Evolutionary conservation across 768 basidiomycete genomes (phyloP), one percentile per base, ranked within the genome.

Genomic region (Filobasidium wieringae): DNA sequence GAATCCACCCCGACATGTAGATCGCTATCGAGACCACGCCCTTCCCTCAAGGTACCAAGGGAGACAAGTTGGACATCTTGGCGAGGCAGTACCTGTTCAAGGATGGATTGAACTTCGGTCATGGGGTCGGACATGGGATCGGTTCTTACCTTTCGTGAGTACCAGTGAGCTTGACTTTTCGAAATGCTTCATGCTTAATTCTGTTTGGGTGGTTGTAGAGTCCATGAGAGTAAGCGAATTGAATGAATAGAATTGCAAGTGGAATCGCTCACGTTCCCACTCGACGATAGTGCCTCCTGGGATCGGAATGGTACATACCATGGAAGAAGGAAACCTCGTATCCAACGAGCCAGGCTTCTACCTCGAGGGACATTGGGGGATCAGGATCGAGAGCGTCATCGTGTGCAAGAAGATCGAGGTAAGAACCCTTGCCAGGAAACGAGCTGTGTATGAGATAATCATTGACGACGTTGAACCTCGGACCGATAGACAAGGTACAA

Each of bases 331-430:
- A 11, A 84, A 95, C 72, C 83, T 92, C 64, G 82, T 92, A 58
- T 90, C 90, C 47, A 92, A 95, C 66, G 91, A 96, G 74, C 93
- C 91, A 47, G 91, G 90, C 0, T 92, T 83, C 74, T 93, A 92
- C 71, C 79, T 82, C 30, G 83, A 84, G 52, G 83, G 84, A 14
- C 79, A 81, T 62, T 97, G 83, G 80, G 95, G 95, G 4, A 84
- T 99, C 72, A 82, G 95, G 5, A 88, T 91, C 49, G 95, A 99
- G 74, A 88, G 86, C 49, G 85, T 88, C 12, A 76, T 92, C 29
- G 76, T 80, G 34, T 88, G 95, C 39, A 80, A 81, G 61, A 81
- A 80, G 51, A 81, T 81, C 76, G 67, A 81, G 75, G 80, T 76
- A 78, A 79, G 70, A 64, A 76, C 15, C 11, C 27, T 24, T 29